A percentile compares a stretch with the other conserved stretches of the same genome.
These are phyloP conservation scores for Fermentozyma sake DNA, from an alignment of 1,139 yeast genomes.

Conservation along the genomic window DNA sequence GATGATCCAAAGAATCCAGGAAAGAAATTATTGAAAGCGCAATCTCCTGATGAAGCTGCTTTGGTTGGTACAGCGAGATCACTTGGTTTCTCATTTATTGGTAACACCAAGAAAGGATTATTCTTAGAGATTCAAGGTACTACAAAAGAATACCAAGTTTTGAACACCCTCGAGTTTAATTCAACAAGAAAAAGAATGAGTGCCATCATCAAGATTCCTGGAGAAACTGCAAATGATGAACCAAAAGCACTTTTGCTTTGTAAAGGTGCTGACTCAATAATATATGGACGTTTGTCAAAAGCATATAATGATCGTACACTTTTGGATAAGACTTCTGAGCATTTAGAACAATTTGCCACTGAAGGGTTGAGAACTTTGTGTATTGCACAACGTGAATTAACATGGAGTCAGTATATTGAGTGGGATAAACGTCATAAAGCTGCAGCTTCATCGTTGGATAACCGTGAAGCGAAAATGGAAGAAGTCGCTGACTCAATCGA, in stretches of 20 bases:
- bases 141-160: conserved; percentile 42
- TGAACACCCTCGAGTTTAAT: conserved; percentile 51
- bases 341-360: conserved; percentile 42
- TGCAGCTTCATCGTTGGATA: conserved; percentile 40
- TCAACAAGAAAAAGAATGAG: conserved; percentile 74
- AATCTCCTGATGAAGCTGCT: conserved; percentile 65
- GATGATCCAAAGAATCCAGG: conserved; percentile 35
- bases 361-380: conserved; percentile 48
- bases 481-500: conserved; percentile 46
- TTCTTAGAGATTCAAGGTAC: conserved; percentile 40
- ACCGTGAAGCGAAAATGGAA: conserved; percentile 44
- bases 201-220: conserved; percentile 67
- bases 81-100: conserved; percentile 48
- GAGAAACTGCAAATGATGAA: conserved; percentile 26
- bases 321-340: conserved; percentile 34
- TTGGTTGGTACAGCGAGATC: conserved; percentile 58
- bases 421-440: conserved; percentile 40
- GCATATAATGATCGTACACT: conserved; percentile 25
- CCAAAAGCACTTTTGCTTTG: conserved; percentile 40
- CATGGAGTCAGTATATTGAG: conserved; percentile 38
- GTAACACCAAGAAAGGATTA: conserved; percentile 43
- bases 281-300: conserved; percentile 37
- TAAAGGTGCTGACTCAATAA: conserved; percentile 49
- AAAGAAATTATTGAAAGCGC: conserved; percentile 45
- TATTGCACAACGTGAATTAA: conserved; percentile 42